Percentiles rank a stretch among this genome's conserved stretches.
These are phyloP conservation scores for Obba rivulosa DNA, from an alignment of 768 basidiomycete species.

Conservation along the genomic window DNA sequence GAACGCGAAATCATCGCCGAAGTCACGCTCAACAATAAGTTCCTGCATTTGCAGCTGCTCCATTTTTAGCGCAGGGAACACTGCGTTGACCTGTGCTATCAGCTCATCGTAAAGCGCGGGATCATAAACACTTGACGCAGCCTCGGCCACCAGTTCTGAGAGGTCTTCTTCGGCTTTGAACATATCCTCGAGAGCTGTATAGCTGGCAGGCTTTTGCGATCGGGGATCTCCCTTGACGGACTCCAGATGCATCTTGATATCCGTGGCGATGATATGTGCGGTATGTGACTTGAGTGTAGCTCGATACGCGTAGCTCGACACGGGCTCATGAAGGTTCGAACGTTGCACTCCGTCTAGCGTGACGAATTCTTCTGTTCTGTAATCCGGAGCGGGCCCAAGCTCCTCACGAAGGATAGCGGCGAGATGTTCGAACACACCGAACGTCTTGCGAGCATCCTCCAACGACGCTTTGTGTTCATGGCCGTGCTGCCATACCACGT, in stretches of 20 bases:
- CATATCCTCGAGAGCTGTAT: slow-evolving; percentile 45
- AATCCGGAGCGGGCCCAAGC: slow-evolving; percentile 70
- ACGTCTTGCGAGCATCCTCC: slow-evolving; percentile 48
- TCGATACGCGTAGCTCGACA: slow-evolving; percentile 62
- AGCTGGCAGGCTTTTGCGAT: slow-evolving; percentile 52
- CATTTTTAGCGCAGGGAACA: slow-evolving; percentile 58
- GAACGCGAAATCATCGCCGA: slow-evolving; percentile 78
- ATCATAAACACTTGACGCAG: slow-evolving; percentile 65
- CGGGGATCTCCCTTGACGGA: slow-evolving; percentile 14
- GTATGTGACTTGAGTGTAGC: slow-evolving; percentile 70
- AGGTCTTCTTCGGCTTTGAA: slow-evolving; percentile 62
- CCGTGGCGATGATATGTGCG: slow-evolving; percentile 66
- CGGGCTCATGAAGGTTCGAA: slow-evolving; percentile 54
- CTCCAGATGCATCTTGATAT: slow-evolving; percentile 59
- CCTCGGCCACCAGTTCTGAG: slow-evolving; percentile 62
- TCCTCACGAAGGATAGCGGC: slow-evolving; percentile 59
- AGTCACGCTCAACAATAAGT: slow-evolving; percentile 63
- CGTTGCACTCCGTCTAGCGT: slow-evolving; percentile 43
- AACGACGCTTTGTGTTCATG: slow-evolving; percentile 64
- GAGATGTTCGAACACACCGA: slow-evolving; percentile 67
- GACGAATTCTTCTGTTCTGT: slow-evolving; percentile 45
- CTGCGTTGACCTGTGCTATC: slow-evolving; percentile 37
- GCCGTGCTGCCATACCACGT: slow-evolving; percentile 75
- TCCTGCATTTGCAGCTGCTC: slow-evolving; percentile 60
- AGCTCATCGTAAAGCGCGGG: slow-evolving; percentile 67